A percentile compares a stretch with the other conserved stretches of the same genome.
These are phyloP conservation scores for Suillus hirtellus DNA, from an alignment of 768 basidiomycete species.

Conservation along the genomic window DNA sequence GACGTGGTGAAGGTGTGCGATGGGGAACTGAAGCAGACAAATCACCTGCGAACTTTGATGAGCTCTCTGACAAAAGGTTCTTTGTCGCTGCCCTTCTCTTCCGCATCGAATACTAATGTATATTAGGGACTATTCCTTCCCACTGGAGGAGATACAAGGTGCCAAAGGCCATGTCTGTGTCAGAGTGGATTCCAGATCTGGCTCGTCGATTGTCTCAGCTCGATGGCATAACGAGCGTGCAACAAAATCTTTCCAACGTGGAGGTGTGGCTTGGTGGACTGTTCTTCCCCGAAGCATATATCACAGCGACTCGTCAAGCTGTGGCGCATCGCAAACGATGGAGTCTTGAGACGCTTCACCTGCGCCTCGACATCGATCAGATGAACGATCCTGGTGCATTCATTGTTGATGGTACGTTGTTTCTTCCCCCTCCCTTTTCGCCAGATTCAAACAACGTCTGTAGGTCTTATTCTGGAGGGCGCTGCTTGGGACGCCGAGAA, in stretches of 20 bases:
- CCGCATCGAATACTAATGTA: slow-evolving; percentile 13
- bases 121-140: slow-evolving; percentile 77
- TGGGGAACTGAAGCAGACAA: slow-evolving; percentile 92
- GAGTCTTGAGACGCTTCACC: slow-evolving; percentile 86
- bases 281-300: slow-evolving; percentile 95
- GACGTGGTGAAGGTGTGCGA: slow-evolving; percentile 84
- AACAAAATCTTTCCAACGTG: slow-evolving; percentile 62
- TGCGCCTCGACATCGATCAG: slow-evolving; percentile 80
- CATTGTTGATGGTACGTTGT: slow-evolving; percentile 67
- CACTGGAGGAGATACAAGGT: slow-evolving; percentile 94
- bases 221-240: slow-evolving; percentile 54
- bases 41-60: slow-evolving; percentile 91
- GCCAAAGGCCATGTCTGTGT: slow-evolving; percentile 74
- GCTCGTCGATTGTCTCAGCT: slow-evolving; percentile 81
- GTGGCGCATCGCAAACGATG: slow-evolving; percentile 90
- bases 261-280: slow-evolving; percentile 93
- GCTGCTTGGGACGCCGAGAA: slow-evolving; percentile 63
- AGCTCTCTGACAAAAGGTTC: slow-evolving; percentile 86
- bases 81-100: background rate
- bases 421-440: slow-evolving; percentile 12
- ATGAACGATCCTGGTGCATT: slow-evolving; percentile 80
- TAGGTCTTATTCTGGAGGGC: slow-evolving; percentile 87
- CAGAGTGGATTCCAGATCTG: slow-evolving; percentile 85
- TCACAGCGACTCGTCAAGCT: slow-evolving; percentile 95
- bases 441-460: slow-evolving; percentile 1